Base-by-base conservation (phyloP, 768 basidiomycete species). In the Tricholoma sp. region DNA sequence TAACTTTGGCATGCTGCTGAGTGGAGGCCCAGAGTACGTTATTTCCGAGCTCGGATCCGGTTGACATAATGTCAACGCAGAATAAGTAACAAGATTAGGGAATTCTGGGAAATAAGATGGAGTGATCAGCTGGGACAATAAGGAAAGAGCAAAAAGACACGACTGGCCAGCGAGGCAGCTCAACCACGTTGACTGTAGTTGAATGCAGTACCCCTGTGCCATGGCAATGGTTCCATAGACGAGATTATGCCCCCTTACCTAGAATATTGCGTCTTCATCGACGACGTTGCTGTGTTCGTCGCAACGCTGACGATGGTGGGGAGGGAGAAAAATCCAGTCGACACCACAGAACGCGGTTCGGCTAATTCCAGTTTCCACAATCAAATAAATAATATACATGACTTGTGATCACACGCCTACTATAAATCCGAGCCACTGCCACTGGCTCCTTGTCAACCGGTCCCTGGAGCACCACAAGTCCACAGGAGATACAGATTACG, bases 31-130 rank as follows among this genome's bases (percentile, higher is more conserved):
- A 61, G 62, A 56, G 56, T 57, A 51, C 47, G 31, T 31, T 31
- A 32, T 24, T 10, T 24, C 24, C 53, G 50, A 42, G 57, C 59
- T 59, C 60, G 61, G 59, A 61, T 58, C 59, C 64, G 59, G 59
- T 53, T 44, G 57, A 54, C 65, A 66, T 66, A 32, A 57, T 59
- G 59, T 45, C 57, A 58, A 54, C 34, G 47, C 17, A 42, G 41
- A 42, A 42, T 9, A 42, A 55, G 39, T 28, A 52, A 58, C 24
- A 56, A 54, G 54, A 67, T 65, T 66, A 65, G 56, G 63, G 64
- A 63, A 62, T 65, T 61, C 67, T 68, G 55, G n/a, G 44, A 24
- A 37, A 48, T 29, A 55, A 47, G 50, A 58, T 59, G 60, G n/a
- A 37, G 52, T 53, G 58, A 42, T 52, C 39, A 52, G 51, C 24